phyloP scores from a whole-genome alignment of 2,329 filamentous ascomycete species.

The Apiospora koreana region DNA sequence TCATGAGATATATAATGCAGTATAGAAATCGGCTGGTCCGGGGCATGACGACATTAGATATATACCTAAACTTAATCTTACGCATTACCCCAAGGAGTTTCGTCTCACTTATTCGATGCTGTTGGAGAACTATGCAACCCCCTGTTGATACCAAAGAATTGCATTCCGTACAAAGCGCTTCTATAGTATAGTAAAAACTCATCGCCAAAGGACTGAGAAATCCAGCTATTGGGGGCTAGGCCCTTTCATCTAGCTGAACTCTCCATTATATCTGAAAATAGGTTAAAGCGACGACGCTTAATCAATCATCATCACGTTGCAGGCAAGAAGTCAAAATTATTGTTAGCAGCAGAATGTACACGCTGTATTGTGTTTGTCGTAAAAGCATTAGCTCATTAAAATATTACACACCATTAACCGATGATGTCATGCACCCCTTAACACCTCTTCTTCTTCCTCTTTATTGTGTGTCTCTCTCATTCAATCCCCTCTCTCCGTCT shows the following conservation, averaged over 20 bases:
- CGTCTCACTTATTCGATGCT: not conserved
- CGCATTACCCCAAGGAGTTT: not conserved
- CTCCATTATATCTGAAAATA: too few species aligned
- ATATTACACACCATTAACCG: not conserved
- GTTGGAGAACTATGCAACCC: not conserved
- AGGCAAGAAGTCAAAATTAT: not conserved
- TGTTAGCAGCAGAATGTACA: conserved; percentile 1
- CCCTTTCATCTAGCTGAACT: too few species aligned
- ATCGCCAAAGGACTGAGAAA: too few species aligned
- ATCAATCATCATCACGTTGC: not conserved
- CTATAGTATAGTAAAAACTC: too few species aligned
- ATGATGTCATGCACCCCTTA: not conserved
- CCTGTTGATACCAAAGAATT: too few species aligned
- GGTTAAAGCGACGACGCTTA: too few species aligned
- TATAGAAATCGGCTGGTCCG: conserved; percentile 4
- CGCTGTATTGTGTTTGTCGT: conserved; percentile 7
- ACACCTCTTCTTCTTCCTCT: not conserved
- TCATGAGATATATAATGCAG: not conserved
- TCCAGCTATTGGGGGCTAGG: too few species aligned
- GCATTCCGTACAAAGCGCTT: too few species aligned
- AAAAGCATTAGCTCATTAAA: conserved; percentile 10
- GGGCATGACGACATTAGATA: not conserved
- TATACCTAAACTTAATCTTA: not conserved
- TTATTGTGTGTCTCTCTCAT: not conserved
- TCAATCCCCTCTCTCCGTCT: not conserved